phyloP scores from a whole-genome alignment of 169 alveolate genomes.

The Cryptosporidium sp. region DNA sequence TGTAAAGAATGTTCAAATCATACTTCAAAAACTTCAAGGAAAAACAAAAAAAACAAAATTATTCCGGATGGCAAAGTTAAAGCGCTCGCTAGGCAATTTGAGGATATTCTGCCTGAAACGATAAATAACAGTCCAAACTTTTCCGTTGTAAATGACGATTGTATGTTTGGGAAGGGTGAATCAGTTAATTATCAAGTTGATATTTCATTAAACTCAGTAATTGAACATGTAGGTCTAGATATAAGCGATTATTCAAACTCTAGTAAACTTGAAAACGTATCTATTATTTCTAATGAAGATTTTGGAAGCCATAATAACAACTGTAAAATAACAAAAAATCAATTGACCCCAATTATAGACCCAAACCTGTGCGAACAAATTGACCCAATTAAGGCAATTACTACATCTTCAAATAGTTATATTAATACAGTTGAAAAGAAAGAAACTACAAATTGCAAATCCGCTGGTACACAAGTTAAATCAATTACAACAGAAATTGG shows the following conservation, averaged over 20 bases:
- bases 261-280: background rate
- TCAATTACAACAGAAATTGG: background rate
- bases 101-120: constrained; percentile 20
- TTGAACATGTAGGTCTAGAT: background rate
- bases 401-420: background rate
- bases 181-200: background rate
- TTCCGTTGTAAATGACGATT: background rate
- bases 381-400: constrained; percentile 57
- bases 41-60: constrained; percentile 6
- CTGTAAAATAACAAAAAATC: background rate
- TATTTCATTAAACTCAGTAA: background rate
- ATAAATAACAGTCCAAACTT: background rate
- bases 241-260: background rate
- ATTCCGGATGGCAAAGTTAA: constrained; percentile 70
- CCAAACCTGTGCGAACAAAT: constrained; percentile 43
- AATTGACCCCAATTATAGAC: constrained; percentile 28
- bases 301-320: background rate
- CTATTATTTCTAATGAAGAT: background rate
- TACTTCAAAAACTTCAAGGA: background rate
- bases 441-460: background rate
- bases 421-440: background rate
- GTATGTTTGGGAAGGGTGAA: background rate
- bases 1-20: constrained; percentile 43
- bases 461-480: background rate
- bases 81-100: constrained; percentile 71